Evolutionary conservation across 306 rosid genomes (phyloP), one percentile per base, ranked within the genome.

Genomic region (Lathyrus tuberosus): DNA sequence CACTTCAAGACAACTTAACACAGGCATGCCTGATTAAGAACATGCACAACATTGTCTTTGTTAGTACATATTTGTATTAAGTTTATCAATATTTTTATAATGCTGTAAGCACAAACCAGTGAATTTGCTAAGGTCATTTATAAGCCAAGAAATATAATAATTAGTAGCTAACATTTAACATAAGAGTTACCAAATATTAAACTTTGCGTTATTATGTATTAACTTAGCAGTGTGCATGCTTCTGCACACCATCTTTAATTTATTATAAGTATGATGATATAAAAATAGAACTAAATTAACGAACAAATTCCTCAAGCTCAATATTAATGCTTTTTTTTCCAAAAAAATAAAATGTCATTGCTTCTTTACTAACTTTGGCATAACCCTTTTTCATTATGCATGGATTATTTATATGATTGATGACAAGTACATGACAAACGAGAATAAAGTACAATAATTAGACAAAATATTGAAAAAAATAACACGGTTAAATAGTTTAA

Each of bases 221-320:
- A 60, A 52, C 10, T 72, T 52, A 41, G 47, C 24, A 28, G 51
- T 28, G 47, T 42, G 63, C 70, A 51, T 67, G 67, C 46, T 72
- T 67, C 66, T 30, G 10, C 6, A 51, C 61, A 66, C 14, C 64
- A 41, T 78, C 52, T 67, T 67, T 60, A 74, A 80, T 82, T 13
- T 77, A 80, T 67, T 79, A 77, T 60, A 77, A 82, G 46, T 71
- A 63, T 62, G 75, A 26, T 42, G 76, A 72, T 72, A 80, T 74
- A 31, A 63, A 35, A 58, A 43, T 15, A 65, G 13, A 56, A 62
- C 35, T 31, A 62, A 17, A 26, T 64, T 66, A 62, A 73, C 2
- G 0, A 66, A 47, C 30, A 35, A 51, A 8, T 5, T 15, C 13
- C 62, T 31, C n/a, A 52, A 2, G 3, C n/a, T 20, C 30, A 52